phyloP scores from a whole-genome alignment of 163 green algal species.

The Scenedesmus sp. region DNA sequence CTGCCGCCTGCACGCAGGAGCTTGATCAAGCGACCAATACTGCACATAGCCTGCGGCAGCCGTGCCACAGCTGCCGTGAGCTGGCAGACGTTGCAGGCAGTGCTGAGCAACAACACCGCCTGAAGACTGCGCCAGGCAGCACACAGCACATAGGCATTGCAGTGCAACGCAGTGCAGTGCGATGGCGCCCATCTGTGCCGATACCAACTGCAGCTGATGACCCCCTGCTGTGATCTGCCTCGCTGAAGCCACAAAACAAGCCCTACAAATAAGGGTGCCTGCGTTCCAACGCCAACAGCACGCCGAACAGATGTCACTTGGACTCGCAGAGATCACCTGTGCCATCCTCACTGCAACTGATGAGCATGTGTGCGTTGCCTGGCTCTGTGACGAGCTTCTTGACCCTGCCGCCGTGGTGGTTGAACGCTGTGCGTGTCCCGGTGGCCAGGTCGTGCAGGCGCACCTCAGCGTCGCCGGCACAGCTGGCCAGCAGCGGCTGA shows the following conservation, averaged over 20 bases:
- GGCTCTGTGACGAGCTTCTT: conserved; percentile 53
- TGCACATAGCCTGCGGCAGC: background rate
- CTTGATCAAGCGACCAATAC: background rate
- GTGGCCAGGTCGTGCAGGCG: conserved; percentile 36
- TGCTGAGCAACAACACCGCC: no score
- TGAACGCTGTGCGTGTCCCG: background rate
- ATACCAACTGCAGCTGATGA: no score
- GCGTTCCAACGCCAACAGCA: background rate
- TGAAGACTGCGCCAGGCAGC: no score
- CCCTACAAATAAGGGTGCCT: no score
- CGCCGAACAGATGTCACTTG: background rate
- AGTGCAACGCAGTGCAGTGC: background rate
- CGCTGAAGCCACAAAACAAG: no score
- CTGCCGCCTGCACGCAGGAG: background rate
- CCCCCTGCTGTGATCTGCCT: no score
- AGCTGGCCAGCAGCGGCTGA: conserved; percentile 49
- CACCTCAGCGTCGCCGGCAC: conserved; percentile 45
- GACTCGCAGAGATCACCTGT: conserved; percentile 26
- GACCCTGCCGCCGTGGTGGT: background rate
- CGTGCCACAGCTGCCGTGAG: background rate
- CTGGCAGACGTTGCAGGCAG: no score
- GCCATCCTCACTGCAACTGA: conserved; percentile 48
- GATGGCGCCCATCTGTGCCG: background rate
- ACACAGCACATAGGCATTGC: background rate
- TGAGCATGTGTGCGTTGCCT: conserved; percentile 30